These are phyloP conservation scores for Chaetomiaceae sp. DNA, from an alignment of 2,329 filamentous ascomycete species.

Conservation along the genomic window DNA sequence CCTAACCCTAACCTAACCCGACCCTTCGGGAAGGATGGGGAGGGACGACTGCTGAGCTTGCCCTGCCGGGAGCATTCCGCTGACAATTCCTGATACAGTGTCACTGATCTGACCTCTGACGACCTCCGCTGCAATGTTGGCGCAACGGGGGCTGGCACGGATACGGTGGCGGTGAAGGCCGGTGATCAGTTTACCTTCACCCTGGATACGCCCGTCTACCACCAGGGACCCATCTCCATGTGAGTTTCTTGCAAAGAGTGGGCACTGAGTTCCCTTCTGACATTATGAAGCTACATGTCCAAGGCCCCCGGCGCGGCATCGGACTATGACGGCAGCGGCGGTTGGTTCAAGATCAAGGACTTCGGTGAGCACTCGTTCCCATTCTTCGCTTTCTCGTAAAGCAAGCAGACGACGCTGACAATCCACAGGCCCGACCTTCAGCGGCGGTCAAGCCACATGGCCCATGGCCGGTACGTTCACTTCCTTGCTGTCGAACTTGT, in stretches of 20 bases:
- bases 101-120: slow-evolving; percentile 35
- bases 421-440: slow-evolving; percentile 11
- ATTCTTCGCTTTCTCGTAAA: not conserved
- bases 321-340: slow-evolving; percentile 35
- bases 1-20: too few species aligned
- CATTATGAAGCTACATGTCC: slow-evolving; percentile 35
- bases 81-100: too few species aligned
- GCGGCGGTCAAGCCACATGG: slow-evolving; percentile 11
- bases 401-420: not conserved
- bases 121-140: slow-evolving; percentile 39
- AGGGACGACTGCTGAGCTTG: too few species aligned
- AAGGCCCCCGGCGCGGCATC: slow-evolving; percentile 33
- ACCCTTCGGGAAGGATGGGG: too few species aligned
- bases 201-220: slow-evolving; percentile 38
- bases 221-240: slow-evolving; percentile 29
- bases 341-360: slow-evolving; percentile 40
- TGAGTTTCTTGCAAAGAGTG: not conserved
- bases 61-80: too few species aligned
- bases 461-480: slow-evolving; percentile 6
- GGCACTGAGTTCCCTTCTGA: not conserved
- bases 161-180: slow-evolving; percentile 33
- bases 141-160: slow-evolving; percentile 28
- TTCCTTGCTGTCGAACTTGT: too few species aligned
- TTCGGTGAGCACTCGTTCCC: slow-evolving; percentile 16
- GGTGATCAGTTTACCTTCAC: slow-evolving; percentile 36